Evolutionary conservation across 768 basidiomycete species (phyloP).

Genomic region (Candolleomyces eurysporus): DNA sequence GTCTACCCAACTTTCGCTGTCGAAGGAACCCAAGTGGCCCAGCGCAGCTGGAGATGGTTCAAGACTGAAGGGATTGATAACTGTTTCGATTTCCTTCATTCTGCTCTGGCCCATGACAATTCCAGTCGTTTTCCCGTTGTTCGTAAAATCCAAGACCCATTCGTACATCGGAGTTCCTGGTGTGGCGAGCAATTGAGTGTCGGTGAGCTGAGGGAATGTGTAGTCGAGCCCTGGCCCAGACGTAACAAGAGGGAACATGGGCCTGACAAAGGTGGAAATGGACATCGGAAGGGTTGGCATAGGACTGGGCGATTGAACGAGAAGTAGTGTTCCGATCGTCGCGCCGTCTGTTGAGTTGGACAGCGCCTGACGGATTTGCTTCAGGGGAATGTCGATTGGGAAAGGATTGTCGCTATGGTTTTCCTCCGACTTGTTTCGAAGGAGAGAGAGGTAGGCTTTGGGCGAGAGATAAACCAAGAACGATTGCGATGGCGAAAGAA

Average conservation of each 20-base stretch:
- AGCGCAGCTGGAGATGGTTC: slow-evolving; percentile 36
- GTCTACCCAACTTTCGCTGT: slow-evolving; percentile 63
- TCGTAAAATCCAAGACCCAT: slow-evolving; percentile 77
- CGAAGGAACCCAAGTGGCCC: slow-evolving; percentile 41
- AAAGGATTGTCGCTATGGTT: slow-evolving; percentile 24
- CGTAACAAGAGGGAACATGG: slow-evolving; percentile 53
- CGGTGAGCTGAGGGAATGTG: slow-evolving; percentile 42
- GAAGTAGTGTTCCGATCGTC: slow-evolving; percentile 53
- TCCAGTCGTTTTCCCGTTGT: slow-evolving; percentile 48
- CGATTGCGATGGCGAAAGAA: slow-evolving; percentile 63
- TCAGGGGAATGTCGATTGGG: slow-evolving; percentile 51
- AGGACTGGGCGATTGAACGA: slow-evolving; percentile 34
- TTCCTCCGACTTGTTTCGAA: slow-evolving; percentile 29
- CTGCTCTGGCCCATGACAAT: slow-evolving; percentile 72
- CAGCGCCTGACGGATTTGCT: slow-evolving; percentile 47
- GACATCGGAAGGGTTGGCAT: slow-evolving; percentile 43
- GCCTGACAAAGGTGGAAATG: slow-evolving; percentile 45
- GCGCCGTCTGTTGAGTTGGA: slow-evolving; percentile 42
- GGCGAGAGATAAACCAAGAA: slow-evolving; percentile 75
- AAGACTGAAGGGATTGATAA: slow-evolving; percentile 57
- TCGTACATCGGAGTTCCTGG: slow-evolving; percentile 26
- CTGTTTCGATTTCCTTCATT: slow-evolving; percentile 69
- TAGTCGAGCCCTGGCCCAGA: slow-evolving; percentile 48
- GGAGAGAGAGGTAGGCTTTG: slow-evolving; percentile 60
- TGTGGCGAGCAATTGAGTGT: slow-evolving; percentile 21